These are phyloP conservation scores for Myxozyma mucilagina DNA, from an alignment of 805 yeast genomes.

Conservation along the genomic window DNA sequence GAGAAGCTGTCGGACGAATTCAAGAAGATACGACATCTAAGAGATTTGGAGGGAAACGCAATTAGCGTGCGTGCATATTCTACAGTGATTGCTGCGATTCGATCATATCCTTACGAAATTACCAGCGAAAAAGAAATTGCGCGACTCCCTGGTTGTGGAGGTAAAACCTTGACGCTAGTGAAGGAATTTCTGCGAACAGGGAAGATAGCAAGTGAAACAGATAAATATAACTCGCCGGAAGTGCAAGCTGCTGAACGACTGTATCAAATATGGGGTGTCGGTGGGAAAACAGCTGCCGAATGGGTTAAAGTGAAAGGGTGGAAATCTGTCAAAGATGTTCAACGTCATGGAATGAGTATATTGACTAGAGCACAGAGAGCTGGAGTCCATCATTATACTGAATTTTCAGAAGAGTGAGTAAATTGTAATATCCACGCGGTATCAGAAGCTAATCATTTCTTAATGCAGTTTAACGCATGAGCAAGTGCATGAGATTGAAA, in stretches of 20 bases:
- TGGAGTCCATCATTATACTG: constrained; percentile 29
- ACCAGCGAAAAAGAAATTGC: constrained; percentile 11
- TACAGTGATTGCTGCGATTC: constrained; percentile 27
- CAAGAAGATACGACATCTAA: constrained; percentile 15
- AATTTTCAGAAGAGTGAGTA: constrained; percentile 21
- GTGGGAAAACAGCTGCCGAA: constrained; percentile 22
- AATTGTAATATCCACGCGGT: neutral
- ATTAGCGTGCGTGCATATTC: constrained; percentile 31
- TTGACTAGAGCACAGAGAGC: constrained; percentile 23
- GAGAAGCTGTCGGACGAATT: constrained; percentile 13
- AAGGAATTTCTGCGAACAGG: constrained; percentile 29
- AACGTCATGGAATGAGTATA: constrained; percentile 12
- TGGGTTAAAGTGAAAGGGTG: constrained; percentile 30
- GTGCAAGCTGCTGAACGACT: constrained; percentile 16
- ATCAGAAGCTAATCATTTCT: neutral
- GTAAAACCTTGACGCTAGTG: constrained; percentile 22
- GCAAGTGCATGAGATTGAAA: constrained; percentile 23
- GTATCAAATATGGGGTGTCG: constrained; percentile 32
- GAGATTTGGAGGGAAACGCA: constrained; percentile 25
- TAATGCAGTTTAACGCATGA: constrained; percentile 13
- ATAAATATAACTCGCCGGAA: constrained; percentile 9
- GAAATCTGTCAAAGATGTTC: constrained; percentile 24
- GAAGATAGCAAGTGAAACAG: constrained; percentile 21
- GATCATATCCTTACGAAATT: constrained; percentile 27
- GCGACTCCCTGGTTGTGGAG: constrained; percentile 31